Conservation (phyloP, 164 flowering plant species). For the Kalanchoe fedtschenkoi region DNA sequence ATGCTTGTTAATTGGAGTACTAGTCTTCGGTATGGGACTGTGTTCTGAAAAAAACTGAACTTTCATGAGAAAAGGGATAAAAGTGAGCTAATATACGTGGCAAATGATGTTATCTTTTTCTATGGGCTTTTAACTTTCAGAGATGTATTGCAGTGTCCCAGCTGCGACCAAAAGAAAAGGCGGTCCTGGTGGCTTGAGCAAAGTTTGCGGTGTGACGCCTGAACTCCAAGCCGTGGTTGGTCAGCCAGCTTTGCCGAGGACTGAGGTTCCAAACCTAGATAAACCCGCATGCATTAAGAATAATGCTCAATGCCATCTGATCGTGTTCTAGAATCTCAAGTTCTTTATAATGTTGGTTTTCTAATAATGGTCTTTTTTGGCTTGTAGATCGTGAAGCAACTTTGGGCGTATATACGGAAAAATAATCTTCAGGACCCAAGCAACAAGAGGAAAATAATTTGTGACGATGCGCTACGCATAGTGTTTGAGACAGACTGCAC, state of each 20-base stretch:
- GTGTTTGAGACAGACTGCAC: conserved; percentile 92
- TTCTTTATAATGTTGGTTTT: no score
- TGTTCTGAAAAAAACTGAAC: no score
- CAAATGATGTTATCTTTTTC: background rate
- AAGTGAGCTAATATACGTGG: background rate
- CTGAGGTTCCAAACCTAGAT: conserved; percentile 46
- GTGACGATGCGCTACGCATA: conserved; percentile 74
- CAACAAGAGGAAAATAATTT: conserved; percentile 90
- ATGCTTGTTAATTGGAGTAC: no score
- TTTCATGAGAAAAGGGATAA: no score
- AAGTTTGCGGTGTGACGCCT: conserved; percentile 88
- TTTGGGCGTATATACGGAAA: conserved; percentile 94
- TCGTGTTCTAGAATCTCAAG: background rate
- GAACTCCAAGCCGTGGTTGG: conserved; percentile 86
- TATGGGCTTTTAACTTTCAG: background rate
- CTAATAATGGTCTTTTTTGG: no score
- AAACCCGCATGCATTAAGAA: background rate
- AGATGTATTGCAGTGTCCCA: conserved; percentile 37
- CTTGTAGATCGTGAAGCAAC: conserved; percentile 84
- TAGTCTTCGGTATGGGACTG: no score
- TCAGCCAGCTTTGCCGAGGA: conserved; percentile 71
- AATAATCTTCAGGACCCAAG: conserved; percentile 95
- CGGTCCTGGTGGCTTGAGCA: conserved; percentile 89
- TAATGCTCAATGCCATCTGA: background rate
- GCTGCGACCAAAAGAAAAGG: conserved; percentile 73